Percentiles rank a stretch among this genome's conserved stretches.
phyloP scores from a whole-genome alignment of 176 grass and related monocot genomes.

The Cymbopogon citratus region DNA sequence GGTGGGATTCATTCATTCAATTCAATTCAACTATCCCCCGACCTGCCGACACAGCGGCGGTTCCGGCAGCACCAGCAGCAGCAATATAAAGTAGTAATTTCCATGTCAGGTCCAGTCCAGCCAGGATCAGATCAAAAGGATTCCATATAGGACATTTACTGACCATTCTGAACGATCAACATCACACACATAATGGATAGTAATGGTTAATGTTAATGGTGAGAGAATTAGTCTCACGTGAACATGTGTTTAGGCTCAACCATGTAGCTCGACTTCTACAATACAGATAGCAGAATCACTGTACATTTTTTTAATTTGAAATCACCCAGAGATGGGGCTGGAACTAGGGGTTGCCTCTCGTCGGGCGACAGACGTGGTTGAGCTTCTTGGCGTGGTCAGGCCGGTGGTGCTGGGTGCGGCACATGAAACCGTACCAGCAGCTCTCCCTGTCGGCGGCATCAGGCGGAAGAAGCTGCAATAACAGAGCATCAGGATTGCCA shows the following conservation, averaged over 20 bases:
- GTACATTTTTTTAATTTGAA: neutral
- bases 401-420: slow-evolving; percentile 77
- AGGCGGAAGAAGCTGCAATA: slow-evolving; percentile 55
- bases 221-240: neutral
- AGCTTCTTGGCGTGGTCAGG: slow-evolving; percentile 71
- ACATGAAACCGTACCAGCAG: slow-evolving; percentile 88
- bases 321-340: neutral
- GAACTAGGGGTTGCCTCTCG: slow-evolving; percentile 50
- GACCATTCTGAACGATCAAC: neutral
- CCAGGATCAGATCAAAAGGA: neutral
- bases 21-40: neutral
- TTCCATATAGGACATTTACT: too few relatives aligned
- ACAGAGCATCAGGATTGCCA: neutral
- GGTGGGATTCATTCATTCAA: neutral
- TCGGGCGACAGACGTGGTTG: slow-evolving; percentile 88
- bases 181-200: neutral
- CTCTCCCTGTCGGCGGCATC: slow-evolving; percentile 63
- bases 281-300: neutral
- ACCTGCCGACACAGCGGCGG: slow-evolving; percentile 33
- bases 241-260: neutral
- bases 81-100: neutral
- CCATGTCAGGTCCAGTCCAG: neutral
- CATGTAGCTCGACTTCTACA: neutral
- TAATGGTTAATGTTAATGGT: neutral
- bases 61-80: neutral